Evolutionary conservation across 495 filamentous ascomycete genomes (phyloP).

Genomic region (Niebla homalea): DNA sequence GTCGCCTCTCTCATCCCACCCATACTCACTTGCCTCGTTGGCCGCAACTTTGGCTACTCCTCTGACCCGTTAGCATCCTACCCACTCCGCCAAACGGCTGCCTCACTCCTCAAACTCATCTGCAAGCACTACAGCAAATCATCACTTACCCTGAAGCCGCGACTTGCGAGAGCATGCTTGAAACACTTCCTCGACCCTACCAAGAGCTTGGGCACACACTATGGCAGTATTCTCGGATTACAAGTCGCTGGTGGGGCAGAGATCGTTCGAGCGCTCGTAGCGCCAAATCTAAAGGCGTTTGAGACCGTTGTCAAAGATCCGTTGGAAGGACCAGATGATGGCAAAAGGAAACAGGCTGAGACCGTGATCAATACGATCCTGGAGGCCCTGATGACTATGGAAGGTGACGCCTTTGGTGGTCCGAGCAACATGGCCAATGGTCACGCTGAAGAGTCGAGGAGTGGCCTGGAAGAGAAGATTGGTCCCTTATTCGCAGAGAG

Average conservation of each 20-base stretch:
- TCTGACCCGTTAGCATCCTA: slow-evolving; percentile 50
- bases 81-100: slow-evolving; percentile 69
- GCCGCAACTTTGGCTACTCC: slow-evolving; percentile 58
- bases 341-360: slow-evolving; percentile 43
- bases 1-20: slow-evolving; percentile 71
- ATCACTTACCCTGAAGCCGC: slow-evolving; percentile 66
- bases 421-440: slow-evolving; percentile 32
- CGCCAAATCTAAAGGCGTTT: slow-evolving; percentile 70
- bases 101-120: slow-evolving; percentile 60
- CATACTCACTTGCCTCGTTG: slow-evolving; percentile 80
- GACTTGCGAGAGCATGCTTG: slow-evolving; percentile 80
- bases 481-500: slow-evolving; percentile 41
- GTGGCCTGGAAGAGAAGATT: slow-evolving; percentile 43
- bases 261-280: slow-evolving; percentile 61
- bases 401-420: slow-evolving; percentile 22
- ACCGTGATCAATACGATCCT: slow-evolving; percentile 48
- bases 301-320: slow-evolving; percentile 56
- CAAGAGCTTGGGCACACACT: slow-evolving; percentile 67
- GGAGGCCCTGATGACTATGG: slow-evolving; percentile 40
- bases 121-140: slow-evolving; percentile 59
- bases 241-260: slow-evolving; percentile 62
- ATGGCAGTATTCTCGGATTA: slow-evolving; percentile 72
- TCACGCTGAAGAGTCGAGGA: slow-evolving; percentile 39
- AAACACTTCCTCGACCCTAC: slow-evolving; percentile 79
- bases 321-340: slow-evolving; percentile 34